phyloP scores from a whole-genome alignment of 805 yeast species.

The Candida ficus region DNA sequence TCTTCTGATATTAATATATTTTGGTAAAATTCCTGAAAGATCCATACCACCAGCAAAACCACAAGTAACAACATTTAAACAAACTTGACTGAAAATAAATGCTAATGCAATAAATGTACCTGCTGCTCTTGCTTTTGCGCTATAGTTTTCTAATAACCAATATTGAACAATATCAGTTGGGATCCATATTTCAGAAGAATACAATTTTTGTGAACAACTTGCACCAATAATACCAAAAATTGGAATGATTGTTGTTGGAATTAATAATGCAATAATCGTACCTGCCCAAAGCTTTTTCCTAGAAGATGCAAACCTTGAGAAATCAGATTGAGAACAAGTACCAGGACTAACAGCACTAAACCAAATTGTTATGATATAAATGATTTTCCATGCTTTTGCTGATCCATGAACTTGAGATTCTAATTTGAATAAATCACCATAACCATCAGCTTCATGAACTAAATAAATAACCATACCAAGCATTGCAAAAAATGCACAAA shows the following conservation, averaged over 20 bases:
- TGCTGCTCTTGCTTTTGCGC: constrained; percentile 31
- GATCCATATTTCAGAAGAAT: constrained; percentile 31
- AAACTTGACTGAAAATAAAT: constrained; percentile 27
- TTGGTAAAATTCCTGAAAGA: constrained; percentile 22
- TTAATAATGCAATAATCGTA: constrained; percentile 24
- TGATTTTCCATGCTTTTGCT: constrained; percentile 27
- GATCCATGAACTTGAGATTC: constrained; percentile 27
- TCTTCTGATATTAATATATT: constrained; percentile 29
- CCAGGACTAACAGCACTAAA: constrained; percentile 29
- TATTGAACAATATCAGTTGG: constrained; percentile 29
- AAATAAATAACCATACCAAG: constrained; percentile 29
- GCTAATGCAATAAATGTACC: constrained; percentile 31
- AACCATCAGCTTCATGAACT: constrained; percentile 29
- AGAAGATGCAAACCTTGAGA: constrained; percentile 30
- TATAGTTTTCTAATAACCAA: constrained; percentile 29
- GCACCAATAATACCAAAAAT: constrained; percentile 39
- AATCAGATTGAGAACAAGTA: constrained; percentile 32
- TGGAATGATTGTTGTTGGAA: constrained; percentile 38
- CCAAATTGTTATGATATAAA: constrained; percentile 29
- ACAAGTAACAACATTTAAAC: constrained; percentile 30
- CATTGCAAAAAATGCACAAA: constrained; percentile 26
- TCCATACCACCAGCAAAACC: constrained; percentile 31
- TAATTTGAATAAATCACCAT: constrained; percentile 29
- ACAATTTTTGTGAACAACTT: constrained; percentile 31
- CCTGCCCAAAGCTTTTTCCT: constrained; percentile 21